Percentiles rank a stretch among this genome's conserved stretches.
These are phyloP conservation scores for Berberis vulgaris DNA, from an alignment of 164 flowering plant genomes.

Conservation along the genomic window DNA sequence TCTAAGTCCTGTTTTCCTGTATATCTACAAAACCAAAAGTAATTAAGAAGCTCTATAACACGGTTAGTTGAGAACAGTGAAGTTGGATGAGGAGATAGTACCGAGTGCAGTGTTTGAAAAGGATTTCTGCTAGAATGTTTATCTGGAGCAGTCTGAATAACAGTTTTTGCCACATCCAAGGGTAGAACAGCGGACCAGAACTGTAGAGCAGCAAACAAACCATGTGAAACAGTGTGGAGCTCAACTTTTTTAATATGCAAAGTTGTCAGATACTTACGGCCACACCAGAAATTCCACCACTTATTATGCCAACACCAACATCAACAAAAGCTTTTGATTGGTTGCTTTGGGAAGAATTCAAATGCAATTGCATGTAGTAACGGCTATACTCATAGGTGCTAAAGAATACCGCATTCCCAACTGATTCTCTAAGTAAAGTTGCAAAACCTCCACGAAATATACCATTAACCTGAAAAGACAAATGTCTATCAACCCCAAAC, in stretches of 20 bases:
- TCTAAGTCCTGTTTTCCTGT: slow-evolving; percentile 53
- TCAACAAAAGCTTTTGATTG: slow-evolving; percentile 33
- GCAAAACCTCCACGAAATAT: slow-evolving; percentile 73
- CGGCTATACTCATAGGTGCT: slow-evolving; percentile 65
- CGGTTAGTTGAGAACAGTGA: not conserved
- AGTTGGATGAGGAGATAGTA: slow-evolving; percentile 12
- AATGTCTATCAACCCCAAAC: slow-evolving; percentile 15
- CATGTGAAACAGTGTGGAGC: slow-evolving; percentile 2
- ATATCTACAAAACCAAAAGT: slow-evolving; percentile 34
- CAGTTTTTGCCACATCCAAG: slow-evolving; percentile 81
- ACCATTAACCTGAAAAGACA: slow-evolving; percentile 56
- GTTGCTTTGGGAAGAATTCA: slow-evolving; percentile 38
- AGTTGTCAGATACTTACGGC: slow-evolving; percentile 44
- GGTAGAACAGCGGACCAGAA: slow-evolving; percentile 83
- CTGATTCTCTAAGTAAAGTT: slow-evolving; percentile 71
- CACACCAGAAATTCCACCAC: slow-evolving; percentile 85
- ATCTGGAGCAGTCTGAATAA: slow-evolving; percentile 67
- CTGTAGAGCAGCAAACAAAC: slow-evolving; percentile 23
- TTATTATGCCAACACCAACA: slow-evolving; percentile 68
- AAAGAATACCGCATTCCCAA: slow-evolving; percentile 75
- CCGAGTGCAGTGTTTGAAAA: slow-evolving; percentile 44
- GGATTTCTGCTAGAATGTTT: slow-evolving; percentile 50
- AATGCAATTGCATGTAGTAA: slow-evolving; percentile 49
- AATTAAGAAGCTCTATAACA: slow-evolving; percentile 1
- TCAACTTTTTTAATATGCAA: not conserved